These are phyloP conservation scores for Phylloporus sp. DNA, from an alignment of 768 basidiomycete species.

Conservation along the genomic window DNA sequence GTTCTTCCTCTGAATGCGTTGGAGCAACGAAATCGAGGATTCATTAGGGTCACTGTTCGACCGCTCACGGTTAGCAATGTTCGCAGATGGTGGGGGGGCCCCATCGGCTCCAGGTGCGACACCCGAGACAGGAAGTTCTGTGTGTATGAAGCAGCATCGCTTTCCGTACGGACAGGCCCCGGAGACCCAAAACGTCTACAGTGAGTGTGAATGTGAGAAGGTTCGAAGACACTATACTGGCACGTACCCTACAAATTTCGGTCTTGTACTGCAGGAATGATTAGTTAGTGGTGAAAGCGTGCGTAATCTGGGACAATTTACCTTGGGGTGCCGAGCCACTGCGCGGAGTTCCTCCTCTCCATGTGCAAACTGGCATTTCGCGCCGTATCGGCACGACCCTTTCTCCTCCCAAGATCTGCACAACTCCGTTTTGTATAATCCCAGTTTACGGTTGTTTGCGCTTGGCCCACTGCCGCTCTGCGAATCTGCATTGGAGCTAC, in stretches of 20 bases:
- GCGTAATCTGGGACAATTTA: constrained; percentile 29
- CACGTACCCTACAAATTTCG: constrained; percentile 80
- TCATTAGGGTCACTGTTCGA: constrained; percentile 79
- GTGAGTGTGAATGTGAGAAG: constrained; percentile 9
- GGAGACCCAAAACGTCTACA: constrained; percentile 88
- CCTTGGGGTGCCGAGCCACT: constrained; percentile 87
- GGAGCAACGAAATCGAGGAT: constrained; percentile 63
- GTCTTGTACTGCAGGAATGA: constrained; percentile 70
- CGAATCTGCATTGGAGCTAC: constrained; percentile 23
- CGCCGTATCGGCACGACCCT: constrained; percentile 76
- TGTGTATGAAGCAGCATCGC: constrained; percentile 91
- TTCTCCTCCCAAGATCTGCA: constrained; percentile 94
- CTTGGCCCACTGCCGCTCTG: constrained; percentile 61
- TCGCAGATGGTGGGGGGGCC: constrained; percentile 45
- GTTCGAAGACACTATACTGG: not conserved
- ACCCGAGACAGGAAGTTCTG: constrained; percentile 69
- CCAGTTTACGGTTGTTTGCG: constrained; percentile 87
- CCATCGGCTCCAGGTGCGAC: constrained; percentile 50
- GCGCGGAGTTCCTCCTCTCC: constrained; percentile 83
- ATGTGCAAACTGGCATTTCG: constrained; percentile 92
- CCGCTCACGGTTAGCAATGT: constrained; percentile 60
- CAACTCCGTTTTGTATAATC: constrained; percentile 85
- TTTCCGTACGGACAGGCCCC: constrained; percentile 92
- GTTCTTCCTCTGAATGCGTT: constrained; percentile 68
- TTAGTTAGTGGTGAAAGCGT: constrained; percentile 13